Conservation (phyloP, 192 early-diverging fungal species). For the Coemansia guatemalensis region DNA sequence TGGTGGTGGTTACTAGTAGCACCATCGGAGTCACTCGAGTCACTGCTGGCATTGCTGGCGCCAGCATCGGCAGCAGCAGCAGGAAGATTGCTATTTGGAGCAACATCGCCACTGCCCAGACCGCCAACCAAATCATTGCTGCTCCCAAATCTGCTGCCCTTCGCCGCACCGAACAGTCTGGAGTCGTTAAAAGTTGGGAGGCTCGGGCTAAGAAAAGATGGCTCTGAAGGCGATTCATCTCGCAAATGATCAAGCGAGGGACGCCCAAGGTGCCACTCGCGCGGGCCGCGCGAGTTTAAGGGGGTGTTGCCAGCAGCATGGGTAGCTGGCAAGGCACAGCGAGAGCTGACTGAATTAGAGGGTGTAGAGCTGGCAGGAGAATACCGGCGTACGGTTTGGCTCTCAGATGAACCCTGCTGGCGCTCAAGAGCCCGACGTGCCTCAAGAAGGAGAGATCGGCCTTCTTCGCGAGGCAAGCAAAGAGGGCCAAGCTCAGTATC, state of each 20-base stretch:
- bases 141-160: constrained; percentile 12
- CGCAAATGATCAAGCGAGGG: constrained; percentile 32
- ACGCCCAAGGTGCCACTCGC: constrained; percentile 48
- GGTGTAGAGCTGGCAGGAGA: constrained; percentile 26
- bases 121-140: constrained; percentile 12
- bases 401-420: constrained; percentile 26
- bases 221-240: constrained; percentile 18
- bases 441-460: constrained; percentile 44
- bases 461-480: constrained; percentile 49
- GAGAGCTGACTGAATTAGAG: constrained; percentile 20
- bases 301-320: constrained; percentile 11
- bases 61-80: constrained; percentile 1
- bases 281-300: constrained; percentile 19
- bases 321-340: constrained; percentile 9
- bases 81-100: neutral
- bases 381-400: constrained; percentile 15
- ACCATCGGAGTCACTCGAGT: constrained; percentile 7
- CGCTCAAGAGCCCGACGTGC: constrained; percentile 48
- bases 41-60: constrained; percentile 21
- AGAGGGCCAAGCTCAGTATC: constrained; percentile 43
- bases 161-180: constrained; percentile 5
- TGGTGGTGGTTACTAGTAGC: neutral
- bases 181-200: constrained; percentile 5
- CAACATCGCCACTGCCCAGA: neutral
- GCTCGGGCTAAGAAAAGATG: constrained; percentile 4